Evolutionary conservation across 176 grass and related monocot species (phyloP), one percentile per base, ranked within the genome.

Genomic region (Elaeis guineensis): DNA sequence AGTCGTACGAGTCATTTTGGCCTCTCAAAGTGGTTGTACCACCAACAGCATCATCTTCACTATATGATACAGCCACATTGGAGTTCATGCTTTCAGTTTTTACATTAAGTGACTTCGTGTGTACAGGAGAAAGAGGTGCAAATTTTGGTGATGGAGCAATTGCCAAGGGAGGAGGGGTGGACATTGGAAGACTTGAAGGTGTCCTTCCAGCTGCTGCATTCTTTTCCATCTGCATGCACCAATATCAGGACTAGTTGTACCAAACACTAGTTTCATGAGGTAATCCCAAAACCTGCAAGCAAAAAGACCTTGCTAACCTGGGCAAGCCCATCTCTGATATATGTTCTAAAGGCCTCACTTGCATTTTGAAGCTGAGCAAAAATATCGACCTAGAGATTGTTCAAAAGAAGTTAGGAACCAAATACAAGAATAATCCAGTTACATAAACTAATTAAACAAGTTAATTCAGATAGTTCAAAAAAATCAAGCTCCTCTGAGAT

Each of bases 281-380:
- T 14, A 44, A 44, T 44, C 35, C 32, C 35, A 44, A 44, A 44
- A 44, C 7, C 8, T 12, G 35, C 9, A 44, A 44, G 35, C 35
- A 44, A 44, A 2, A 68, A 49, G 50, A 69, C 28, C 24, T 8
- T 66, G 58, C 65, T 28, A 78, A 98, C 93, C 87, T 98, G 87
- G 57, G 84, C 82, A 29, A 98, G 66, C 49, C 93, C 88, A 75
- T 98, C 87, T 86, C 93, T 88, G 63, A 98, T 98, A 62, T 98
- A 98, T 8, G 93, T 98, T 83, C 93, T 89, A 76, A 98, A 98
- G 54, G 93, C 93, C 80, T 92, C 93, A 54, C 93, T 98, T 54
- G 93, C 93, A 83, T 92, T 98, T 77, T 98, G 87, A 62, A 98
- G 93, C 82, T 98, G 93, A 61, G 93, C 61, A 70, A 98, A 98